Percentiles rank a stretch among this genome's conserved stretches.
Evolutionary conservation across 2,329 filamentous ascomycete species (phyloP).

Genomic region (Alternaria ethzedia): DNA sequence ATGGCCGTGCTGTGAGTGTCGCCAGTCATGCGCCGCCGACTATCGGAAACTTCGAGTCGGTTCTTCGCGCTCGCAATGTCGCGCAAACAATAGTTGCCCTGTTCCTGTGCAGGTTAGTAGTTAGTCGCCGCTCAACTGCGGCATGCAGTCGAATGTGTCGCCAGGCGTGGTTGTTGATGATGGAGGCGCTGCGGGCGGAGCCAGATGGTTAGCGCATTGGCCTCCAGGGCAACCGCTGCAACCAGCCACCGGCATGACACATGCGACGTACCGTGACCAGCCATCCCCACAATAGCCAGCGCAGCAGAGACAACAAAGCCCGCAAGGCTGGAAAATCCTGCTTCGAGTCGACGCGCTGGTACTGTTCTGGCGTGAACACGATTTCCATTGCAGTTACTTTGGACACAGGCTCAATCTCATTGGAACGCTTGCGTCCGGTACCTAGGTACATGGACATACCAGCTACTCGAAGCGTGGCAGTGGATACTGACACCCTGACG

Average conservation of each 20-base stretch:
- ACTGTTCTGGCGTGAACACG: neutral
- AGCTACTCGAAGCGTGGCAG: neutral
- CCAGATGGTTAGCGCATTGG: conserved; percentile 18
- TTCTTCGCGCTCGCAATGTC: conserved; percentile 12
- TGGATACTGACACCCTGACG: neutral
- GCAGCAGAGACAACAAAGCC: conserved; percentile 7
- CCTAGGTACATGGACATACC: neutral
- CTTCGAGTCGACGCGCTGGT: neutral
- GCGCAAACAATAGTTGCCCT: conserved; percentile 20
- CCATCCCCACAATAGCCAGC: conserved; percentile 10
- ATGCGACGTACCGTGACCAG: conserved; percentile 2
- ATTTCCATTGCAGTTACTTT: neutral
- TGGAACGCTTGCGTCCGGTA: neutral
- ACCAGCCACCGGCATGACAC: conserved; percentile 13
- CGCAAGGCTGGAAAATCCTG: neutral
- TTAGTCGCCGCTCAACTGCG: conserved; percentile 33
- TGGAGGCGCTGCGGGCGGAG: conserved; percentile 17
- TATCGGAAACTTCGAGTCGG: conserved; percentile 20
- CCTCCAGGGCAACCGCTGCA: conserved; percentile 16
- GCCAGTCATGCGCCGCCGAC: conserved; percentile 35
- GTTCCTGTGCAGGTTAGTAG: conserved; percentile 44
- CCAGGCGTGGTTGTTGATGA: conserved; percentile 34
- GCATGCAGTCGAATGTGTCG: conserved; percentile 33
- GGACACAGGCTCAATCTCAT: neutral
- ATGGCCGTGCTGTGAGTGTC: conserved; percentile 27